A percentile compares a stretch with the other conserved stretches of the same genome.
Evolutionary conservation across 2,329 filamentous ascomycete species (phyloP).

Genomic region (Ilyonectria destructans): DNA sequence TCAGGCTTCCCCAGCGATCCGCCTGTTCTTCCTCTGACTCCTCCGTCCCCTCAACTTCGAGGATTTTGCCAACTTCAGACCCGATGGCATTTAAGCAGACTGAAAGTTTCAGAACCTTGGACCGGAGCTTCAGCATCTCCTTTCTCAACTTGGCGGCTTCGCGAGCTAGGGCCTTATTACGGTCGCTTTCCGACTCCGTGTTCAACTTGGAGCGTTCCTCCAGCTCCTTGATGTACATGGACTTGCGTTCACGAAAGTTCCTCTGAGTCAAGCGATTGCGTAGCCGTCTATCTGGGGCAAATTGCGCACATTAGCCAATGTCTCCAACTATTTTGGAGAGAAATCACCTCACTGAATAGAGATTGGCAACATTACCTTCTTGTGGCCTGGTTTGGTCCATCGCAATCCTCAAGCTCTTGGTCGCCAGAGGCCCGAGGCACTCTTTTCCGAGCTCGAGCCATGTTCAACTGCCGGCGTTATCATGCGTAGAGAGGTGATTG

Average conservation of each 20-base stretch:
- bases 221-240: conserved; percentile 23
- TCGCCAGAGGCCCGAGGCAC: neutral
- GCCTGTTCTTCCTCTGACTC: neutral
- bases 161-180: neutral
- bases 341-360: too few relatives aligned
- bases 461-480: neutral
- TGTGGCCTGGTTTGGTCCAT: neutral
- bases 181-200: conserved; percentile 4
- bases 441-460: neutral
- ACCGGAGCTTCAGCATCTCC: conserved; percentile 6
- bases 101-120: conserved; percentile 4
- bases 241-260: conserved; percentile 13
- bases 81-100: neutral
- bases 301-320: neutral
- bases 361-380: neutral
- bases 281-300: neutral
- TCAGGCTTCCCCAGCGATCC: neutral
- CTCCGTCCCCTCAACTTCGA: neutral
- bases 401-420: neutral
- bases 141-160: neutral
- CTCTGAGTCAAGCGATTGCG: conserved; percentile 14
- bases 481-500: neutral
- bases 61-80: conserved; percentile 1
- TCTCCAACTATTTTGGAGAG: too few relatives aligned
- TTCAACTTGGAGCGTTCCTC: conserved; percentile 8